Conservation (phyloP, 2,329 filamentous ascomycete genomes). For the Colletotrichum aenigma region DNA sequence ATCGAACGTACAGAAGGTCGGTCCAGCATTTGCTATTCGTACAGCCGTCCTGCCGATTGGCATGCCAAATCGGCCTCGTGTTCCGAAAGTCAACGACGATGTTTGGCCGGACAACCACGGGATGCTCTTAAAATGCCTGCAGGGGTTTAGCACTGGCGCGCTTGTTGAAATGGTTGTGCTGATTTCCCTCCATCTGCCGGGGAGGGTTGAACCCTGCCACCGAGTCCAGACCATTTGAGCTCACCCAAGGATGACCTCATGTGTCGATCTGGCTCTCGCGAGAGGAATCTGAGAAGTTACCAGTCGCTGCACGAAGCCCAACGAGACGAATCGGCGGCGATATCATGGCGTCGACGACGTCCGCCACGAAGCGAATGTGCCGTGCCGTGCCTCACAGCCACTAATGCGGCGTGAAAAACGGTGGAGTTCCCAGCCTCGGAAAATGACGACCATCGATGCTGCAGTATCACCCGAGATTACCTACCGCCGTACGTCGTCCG, state of each 20-base stretch:
- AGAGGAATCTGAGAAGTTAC: not conserved
- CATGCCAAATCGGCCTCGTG: conserved; percentile 12
- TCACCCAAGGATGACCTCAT: not conserved
- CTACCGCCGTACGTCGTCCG: conserved; percentile 16
- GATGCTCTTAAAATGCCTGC: not conserved
- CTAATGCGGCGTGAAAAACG: not conserved
- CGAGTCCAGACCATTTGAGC: not conserved
- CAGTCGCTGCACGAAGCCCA: not conserved
- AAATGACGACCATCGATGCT: conserved; percentile 10
- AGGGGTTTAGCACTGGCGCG: not conserved
- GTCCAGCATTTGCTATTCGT: not conserved
- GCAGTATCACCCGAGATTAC: conserved; percentile 25
- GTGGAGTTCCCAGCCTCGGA: not conserved
- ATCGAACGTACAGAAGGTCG: not conserved
- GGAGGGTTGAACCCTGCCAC: conserved; percentile 2
- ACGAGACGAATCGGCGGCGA: not conserved
- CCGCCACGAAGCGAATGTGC: not conserved
- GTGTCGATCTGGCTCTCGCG: not conserved
- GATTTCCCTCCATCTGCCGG: not conserved
- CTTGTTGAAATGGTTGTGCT: not conserved
- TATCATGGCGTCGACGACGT: not conserved
- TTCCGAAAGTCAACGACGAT: not conserved
- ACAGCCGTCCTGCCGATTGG: not conserved
- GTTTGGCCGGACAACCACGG: not conserved
- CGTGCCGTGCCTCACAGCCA: not conserved